Conservation (phyloP, 257 asterid genomes). For the Lycium ferocissimum region DNA sequence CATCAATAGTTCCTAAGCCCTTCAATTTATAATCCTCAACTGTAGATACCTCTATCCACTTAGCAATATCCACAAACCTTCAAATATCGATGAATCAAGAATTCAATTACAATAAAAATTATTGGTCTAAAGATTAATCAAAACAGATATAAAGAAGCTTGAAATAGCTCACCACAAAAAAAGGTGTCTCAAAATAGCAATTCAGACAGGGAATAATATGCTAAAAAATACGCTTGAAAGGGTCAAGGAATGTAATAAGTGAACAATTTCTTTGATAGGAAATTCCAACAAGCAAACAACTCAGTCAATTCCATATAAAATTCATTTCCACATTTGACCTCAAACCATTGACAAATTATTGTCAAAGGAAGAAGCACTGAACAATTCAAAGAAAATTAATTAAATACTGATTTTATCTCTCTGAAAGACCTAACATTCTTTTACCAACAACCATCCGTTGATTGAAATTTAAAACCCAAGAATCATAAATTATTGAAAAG, state of each 20-base stretch:
- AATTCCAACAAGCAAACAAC: background rate
- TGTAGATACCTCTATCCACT: constrained; percentile 41
- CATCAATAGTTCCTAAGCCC: constrained; percentile 47
- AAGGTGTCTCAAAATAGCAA: background rate
- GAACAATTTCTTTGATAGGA: background rate
- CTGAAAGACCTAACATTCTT: no score
- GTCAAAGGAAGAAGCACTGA: no score
- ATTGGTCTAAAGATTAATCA: background rate
- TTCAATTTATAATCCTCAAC: constrained; percentile 37
- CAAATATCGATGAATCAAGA: background rate
- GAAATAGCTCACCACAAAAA: background rate
- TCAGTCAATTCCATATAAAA: background rate
- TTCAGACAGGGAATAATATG: background rate
- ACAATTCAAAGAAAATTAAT: no score
- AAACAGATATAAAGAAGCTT: background rate
- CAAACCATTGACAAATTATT: no score
- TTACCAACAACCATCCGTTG: no score
- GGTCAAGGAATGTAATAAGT: background rate
- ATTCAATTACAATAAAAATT: background rate
- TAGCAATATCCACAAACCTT: background rate
- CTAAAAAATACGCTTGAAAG: background rate
- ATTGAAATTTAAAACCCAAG: no score
- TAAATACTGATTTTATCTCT: no score
- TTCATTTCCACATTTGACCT: no score
- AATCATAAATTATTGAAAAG: no score